phyloP scores from a whole-genome alignment of 1,284 basidiomycete species.

The Irpex sp. region DNA sequence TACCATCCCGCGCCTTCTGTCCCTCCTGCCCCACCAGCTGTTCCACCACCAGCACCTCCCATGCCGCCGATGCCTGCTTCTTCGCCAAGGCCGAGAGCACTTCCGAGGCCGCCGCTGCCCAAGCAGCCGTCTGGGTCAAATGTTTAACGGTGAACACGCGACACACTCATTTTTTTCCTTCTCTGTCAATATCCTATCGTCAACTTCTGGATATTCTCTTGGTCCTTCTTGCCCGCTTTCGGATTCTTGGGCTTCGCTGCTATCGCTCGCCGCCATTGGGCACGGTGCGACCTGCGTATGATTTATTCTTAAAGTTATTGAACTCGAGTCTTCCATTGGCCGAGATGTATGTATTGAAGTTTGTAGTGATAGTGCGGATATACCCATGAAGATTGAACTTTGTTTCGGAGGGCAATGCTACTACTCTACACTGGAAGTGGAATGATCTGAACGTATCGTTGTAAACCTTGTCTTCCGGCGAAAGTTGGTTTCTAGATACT shows the following conservation, averaged over 20 bases:
- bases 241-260: not conserved
- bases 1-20: not conserved
- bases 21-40: not conserved
- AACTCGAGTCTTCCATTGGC: not conserved
- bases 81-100: not conserved
- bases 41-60: not conserved
- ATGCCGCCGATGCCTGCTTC: not conserved
- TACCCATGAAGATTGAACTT: no score
- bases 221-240: not conserved
- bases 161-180: not conserved
- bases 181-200: not conserved
- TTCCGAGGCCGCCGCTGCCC: not conserved
- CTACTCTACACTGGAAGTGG: no score
- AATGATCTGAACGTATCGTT: no score
- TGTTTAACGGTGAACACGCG: not conserved
- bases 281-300: not conserved
- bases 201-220: not conserved
- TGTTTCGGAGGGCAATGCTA: no score
- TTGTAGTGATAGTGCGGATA: no score
- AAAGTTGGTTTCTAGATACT: no score
- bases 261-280: no score
- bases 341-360: no score
- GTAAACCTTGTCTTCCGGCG: no score
- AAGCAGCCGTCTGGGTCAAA: not conserved
- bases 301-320: not conserved